Evolutionary conservation across 2,329 filamentous ascomycete species (phyloP), one percentile per base, ranked within the genome.

Genomic region (Colletotrichum kahawae): DNA sequence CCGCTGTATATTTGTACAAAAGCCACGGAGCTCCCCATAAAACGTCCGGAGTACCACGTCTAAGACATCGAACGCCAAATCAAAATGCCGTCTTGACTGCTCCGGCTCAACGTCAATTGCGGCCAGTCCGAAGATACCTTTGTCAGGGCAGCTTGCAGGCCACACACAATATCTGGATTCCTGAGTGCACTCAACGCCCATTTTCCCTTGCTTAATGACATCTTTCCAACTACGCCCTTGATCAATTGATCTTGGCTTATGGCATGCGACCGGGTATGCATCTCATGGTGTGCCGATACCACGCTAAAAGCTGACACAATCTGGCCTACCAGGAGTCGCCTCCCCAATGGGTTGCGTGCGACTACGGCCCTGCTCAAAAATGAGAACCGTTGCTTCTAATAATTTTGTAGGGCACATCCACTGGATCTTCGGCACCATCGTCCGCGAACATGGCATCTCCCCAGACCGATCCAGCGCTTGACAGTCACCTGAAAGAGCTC

Each of bases 301-400:
- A n/a, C 66, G 66, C 66, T 73, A 73, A 73, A 48, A 16, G 71
- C 66, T 73, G 66, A 73, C 71, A 16, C 10, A 2, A 14, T 7
- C 7, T 10, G 9, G 13, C 4, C 51, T 3, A 51, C 2, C 31
- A 18, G 0, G 10, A 48, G 38, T 48, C 43, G 43, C n/a, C n/a
- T 48, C 43, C 33, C n/a, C 9, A 48, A 48, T 48, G 43, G 43
- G 43, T 21, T n/a, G 43, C 4, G n/a, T 7, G 3, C 6, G 2
- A 48, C n/a, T n/a, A 48, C 43, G 43, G n/a, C 43, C 43, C n/a
- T 21, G 43, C 43, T 7, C 43, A 1, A 1, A 48, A 21, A 18
- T 21, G 43, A n/a, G 0, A 13, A 48, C n/a, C 5, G 43, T 13
- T 48, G 18, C 3, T 21, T 21, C n/a, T 12, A 48, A 48, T 21